Conservation (phyloP, 257 asterid genomes). For the Parsonsia alboflavescens region DNA sequence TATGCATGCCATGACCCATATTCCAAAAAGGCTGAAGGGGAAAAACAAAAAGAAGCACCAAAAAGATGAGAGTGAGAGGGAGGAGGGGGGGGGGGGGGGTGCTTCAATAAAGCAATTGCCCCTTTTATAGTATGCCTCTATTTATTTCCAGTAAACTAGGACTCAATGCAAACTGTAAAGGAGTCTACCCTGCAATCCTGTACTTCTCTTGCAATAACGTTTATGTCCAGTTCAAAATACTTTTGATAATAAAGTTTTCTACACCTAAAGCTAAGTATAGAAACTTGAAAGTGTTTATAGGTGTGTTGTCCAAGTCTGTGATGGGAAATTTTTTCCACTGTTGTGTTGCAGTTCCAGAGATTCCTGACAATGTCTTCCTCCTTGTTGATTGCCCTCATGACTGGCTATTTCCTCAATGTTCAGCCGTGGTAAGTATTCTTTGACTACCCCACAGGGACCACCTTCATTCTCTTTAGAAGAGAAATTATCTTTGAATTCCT, state of each 20-base stretch:
- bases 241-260: background rate
- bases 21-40: background rate
- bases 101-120: background rate
- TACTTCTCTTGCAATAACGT: background rate
- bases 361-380: constrained; percentile 69
- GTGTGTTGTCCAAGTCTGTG: background rate
- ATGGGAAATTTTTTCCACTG: constrained; percentile 6
- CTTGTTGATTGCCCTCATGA: constrained; percentile 94
- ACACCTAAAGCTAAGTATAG: background rate
- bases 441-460: background rate
- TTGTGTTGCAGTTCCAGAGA: constrained; percentile 52
- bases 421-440: constrained; percentile 79
- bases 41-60: background rate
- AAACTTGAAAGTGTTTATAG: background rate
- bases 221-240: background rate
- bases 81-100: too few relatives aligned
- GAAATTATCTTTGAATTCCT: background rate
- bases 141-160: background rate
- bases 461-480: background rate
- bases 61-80: background rate
- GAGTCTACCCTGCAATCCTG: background rate
- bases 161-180: background rate
- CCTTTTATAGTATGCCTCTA: background rate
- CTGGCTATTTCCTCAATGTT: constrained; percentile 95
- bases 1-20: background rate